Percentiles rank a stretch among this genome's conserved stretches.
These are phyloP conservation scores for Jamesozyma jinghongensis DNA, from an alignment of 805 yeast species.

Conservation along the genomic window DNA sequence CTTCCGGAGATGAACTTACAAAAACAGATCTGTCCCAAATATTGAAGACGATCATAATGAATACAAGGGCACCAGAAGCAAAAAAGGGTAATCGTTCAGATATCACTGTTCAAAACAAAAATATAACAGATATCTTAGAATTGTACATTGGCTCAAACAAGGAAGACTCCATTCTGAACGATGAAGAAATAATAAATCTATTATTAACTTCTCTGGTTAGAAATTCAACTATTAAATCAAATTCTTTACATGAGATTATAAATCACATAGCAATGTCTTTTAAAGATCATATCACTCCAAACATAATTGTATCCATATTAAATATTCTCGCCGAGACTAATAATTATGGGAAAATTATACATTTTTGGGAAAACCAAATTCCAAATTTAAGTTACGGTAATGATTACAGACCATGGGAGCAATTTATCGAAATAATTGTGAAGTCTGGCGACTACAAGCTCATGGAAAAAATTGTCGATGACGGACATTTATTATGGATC, in stretches of 20 bases:
- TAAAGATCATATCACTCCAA: conserved; percentile 4
- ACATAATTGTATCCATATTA: conserved; percentile 12
- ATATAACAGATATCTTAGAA: conserved; percentile 8
- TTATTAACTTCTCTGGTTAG: conserved; percentile 14
- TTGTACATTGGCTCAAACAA: conserved; percentile 7
- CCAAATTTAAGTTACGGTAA: conserved; percentile 6
- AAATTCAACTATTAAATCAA: conserved; percentile 8
- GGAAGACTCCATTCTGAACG: conserved; percentile 6
- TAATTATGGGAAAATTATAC: conserved; percentile 17
- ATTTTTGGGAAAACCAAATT: conserved; percentile 20
- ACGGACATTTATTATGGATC: conserved; percentile 22
- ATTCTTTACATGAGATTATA: conserved; percentile 16
- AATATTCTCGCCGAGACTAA: conserved; percentile 12
- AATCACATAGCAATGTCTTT: conserved; percentile 4
- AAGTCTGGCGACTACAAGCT: conserved; percentile 12
- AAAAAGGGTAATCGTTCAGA: background rate
- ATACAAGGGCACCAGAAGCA: background rate
- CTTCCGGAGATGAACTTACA: conserved; percentile 11
- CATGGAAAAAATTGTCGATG: conserved; percentile 11
- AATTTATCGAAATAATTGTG: conserved; percentile 13
- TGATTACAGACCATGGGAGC: conserved; percentile 24
- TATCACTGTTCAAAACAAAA: conserved; percentile 4
- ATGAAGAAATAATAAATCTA: conserved; percentile 14
- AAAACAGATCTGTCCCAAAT: conserved; percentile 15
- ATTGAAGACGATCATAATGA: conserved; percentile 7